Evolutionary conservation across 1,284 basidiomycete genomes (phyloP).

Genomic region (Ganoderma meredithae): DNA sequence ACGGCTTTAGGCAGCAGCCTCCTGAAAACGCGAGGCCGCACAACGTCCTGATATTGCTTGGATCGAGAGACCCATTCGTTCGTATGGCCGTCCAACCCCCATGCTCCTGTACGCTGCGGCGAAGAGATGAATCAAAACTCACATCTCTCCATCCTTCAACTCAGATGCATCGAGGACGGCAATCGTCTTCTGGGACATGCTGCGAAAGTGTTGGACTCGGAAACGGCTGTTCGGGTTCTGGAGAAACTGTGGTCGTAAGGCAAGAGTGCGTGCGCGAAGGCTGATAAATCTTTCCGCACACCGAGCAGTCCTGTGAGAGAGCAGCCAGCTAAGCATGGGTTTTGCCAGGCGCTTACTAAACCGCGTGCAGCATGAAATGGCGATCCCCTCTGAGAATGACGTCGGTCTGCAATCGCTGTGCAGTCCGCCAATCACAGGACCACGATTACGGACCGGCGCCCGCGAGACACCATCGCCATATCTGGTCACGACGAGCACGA

Average conservation of each 20-base stretch:
- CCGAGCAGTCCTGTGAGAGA: constrained; percentile 26
- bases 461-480: background rate
- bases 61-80: background rate
- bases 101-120: background rate
- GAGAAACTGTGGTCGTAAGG: constrained; percentile 20
- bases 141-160: constrained; percentile 83
- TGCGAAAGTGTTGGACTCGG: constrained; percentile 20
- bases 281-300: constrained; percentile 19
- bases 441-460: constrained; percentile 6
- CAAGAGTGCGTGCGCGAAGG: constrained; percentile 10
- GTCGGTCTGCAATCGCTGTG: background rate
- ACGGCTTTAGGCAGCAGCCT: background rate
- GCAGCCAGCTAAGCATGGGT: constrained; percentile 20
- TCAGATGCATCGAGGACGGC: constrained; percentile 72
- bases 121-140: constrained; percentile 29
- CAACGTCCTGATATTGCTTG: background rate
- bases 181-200: constrained; percentile 60
- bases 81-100: background rate
- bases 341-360: constrained; percentile 16
- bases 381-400: constrained; percentile 9
- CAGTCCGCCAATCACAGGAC: constrained; percentile 1
- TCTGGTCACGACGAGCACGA: background rate
- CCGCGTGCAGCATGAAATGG: constrained; percentile 17
- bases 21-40: background rate
- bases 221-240: constrained; percentile 4